Conservation (phyloP, 2,329 filamentous ascomycete genomes). For the Phyllosticta citriasiana region DNA sequence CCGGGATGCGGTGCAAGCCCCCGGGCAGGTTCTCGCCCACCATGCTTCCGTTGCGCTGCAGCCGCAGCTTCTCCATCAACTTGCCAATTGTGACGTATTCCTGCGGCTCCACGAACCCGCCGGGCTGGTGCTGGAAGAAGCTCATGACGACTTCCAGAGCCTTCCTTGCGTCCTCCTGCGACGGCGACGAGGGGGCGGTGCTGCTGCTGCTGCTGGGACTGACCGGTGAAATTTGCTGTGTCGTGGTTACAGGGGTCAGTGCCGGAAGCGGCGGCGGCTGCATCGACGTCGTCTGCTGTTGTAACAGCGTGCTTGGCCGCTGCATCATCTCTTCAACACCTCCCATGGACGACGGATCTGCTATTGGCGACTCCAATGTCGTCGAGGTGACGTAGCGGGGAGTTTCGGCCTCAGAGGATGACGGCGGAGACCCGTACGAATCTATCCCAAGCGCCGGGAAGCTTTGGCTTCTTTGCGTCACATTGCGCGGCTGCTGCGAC, state of each 20-base stretch:
- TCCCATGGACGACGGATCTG: slow-evolving; percentile 19
- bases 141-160: slow-evolving; percentile 73
- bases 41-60: slow-evolving; percentile 42
- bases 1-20: slow-evolving; percentile 24
- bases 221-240: slow-evolving; percentile 11
- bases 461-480: slow-evolving; percentile 61
- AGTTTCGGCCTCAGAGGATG: slow-evolving; percentile 44
- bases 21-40: slow-evolving; percentile 22
- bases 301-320: slow-evolving; percentile 16
- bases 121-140: slow-evolving; percentile 66
- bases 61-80: slow-evolving; percentile 74
- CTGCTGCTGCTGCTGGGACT: slow-evolving; percentile 18
- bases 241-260: slow-evolving; percentile 24
- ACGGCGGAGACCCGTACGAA: slow-evolving; percentile 42
- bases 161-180: slow-evolving; percentile 74
- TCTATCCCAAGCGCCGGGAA: slow-evolving; percentile 61
- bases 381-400: slow-evolving; percentile 42
- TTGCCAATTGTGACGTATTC: slow-evolving; percentile 72
- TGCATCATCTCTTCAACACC: slow-evolving; percentile 34
- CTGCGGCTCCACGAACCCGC: slow-evolving; percentile 60
- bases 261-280: slow-evolving; percentile 36
- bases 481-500: slow-evolving; percentile 40
- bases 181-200: slow-evolving; percentile 50
- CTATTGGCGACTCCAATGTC: slow-evolving; percentile 39
- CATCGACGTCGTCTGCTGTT: slow-evolving; percentile 28